Base-by-base conservation (phyloP, 352 stramenopile genomes). In the Pythium plurisporium region DNA sequence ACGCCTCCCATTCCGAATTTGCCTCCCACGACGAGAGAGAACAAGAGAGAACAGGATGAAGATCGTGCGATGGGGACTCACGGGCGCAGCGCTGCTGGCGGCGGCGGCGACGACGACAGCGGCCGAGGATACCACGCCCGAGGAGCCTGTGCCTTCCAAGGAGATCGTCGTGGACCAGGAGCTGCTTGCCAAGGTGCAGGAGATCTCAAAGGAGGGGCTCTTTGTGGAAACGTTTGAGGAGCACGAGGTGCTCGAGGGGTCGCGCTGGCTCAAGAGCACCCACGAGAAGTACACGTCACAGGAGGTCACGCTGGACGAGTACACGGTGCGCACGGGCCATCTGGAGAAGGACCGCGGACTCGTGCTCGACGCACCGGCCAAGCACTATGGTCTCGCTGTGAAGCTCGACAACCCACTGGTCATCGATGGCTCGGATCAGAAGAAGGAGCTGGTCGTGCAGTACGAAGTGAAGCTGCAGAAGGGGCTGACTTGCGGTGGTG, bases 401-500 rank as follows among this genome's bases (percentile, higher is more conserved):
- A 83, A 83, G 65, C 61, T 95, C 33, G 73, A 84, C 51, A 59
- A 79, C 57, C 76, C 82, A 19, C 61, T 95, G 36, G 48, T 56
- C 15, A 64, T 95, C 37, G 82, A 95, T 52, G 80, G 77, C n/a
- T 83, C 78, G 29, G 69, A 76, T 5, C 49, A 27, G 20, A 81
- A 74, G 45, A 88, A 96, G 57, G 87, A 96, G 47, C 56, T 98
- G 23, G 79, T 98, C 7, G 70, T 98, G 27, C 94, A 98, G 72
- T 98, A 98, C 70, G 94, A 98, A 62, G 84, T 98, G 49, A 96
- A 96, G 72, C 81, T 97, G 26, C 78, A 93, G 59, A 90, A 97
- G 64, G 86, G 86, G 5, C 66, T 97, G 19, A 85, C 76, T 42
- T 98, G 94, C 64, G 91, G 91, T 31, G 94, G 94, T 17, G 92